These are phyloP conservation scores for Chytriomyces sp. DNA, from an alignment of 192 early-diverging fungal species.

Conservation along the genomic window DNA sequence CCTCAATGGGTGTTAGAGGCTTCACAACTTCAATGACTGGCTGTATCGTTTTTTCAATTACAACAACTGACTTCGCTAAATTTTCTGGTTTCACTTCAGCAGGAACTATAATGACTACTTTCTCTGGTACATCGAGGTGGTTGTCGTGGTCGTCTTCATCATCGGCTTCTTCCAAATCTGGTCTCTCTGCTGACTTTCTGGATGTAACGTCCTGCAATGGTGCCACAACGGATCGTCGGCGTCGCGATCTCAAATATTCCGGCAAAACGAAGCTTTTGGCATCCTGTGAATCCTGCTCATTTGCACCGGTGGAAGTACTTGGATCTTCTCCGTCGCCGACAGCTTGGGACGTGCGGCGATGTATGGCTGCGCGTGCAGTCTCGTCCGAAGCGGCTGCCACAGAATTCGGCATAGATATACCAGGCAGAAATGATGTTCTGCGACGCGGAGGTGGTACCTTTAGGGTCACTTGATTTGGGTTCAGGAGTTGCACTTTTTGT, in stretches of 20 bases:
- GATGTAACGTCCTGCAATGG: background rate
- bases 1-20: no score
- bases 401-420: slow-evolving; percentile 16
- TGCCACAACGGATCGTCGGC: background rate
- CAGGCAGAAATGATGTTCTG: background rate
- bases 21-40: no score
- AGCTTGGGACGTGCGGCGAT: background rate
- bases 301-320: background rate
- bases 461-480: no score
- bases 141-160: background rate
- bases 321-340: background rate
- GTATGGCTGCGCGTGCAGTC: background rate
- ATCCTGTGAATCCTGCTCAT: background rate
- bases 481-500: no score
- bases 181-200: background rate
- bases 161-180: slow-evolving; percentile 1
- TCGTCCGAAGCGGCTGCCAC: slow-evolving; percentile 4
- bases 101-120: background rate
- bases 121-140: background rate
- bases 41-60: no score
- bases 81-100: background rate
- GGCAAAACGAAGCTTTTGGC: slow-evolving; percentile 8
- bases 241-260: slow-evolving; percentile 9
- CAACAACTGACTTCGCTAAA: background rate
- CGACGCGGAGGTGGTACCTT: no score